These are phyloP conservation scores for Besnoitia besnoiti DNA, from an alignment of 169 alveolate species.

Conservation along the genomic window DNA sequence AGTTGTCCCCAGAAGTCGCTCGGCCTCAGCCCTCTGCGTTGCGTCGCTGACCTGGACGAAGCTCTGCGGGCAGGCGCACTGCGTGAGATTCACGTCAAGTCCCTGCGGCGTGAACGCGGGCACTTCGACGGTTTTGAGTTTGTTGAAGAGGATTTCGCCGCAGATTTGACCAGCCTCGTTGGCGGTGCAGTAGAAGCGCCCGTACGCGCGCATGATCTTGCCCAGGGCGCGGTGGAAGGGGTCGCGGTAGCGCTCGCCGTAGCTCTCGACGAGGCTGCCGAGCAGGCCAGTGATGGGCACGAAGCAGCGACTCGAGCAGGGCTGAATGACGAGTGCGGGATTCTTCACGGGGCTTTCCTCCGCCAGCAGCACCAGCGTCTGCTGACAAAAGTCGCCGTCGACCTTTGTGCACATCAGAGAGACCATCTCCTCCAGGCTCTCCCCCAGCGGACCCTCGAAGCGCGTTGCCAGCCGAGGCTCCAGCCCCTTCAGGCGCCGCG, in stretches of 20 bases:
- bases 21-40: too few relatives aligned
- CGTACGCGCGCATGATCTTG: constrained; percentile 73
- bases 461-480: background rate
- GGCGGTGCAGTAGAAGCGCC: constrained; percentile 73
- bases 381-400: constrained; percentile 75
- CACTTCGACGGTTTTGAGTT: constrained; percentile 21
- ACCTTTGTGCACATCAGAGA: constrained; percentile 73
- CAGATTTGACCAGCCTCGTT: constrained; percentile 73
- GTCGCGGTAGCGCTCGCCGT: constrained; percentile 71
- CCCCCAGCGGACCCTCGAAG: constrained; percentile 73
- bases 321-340: constrained; percentile 72
- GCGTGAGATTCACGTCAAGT: constrained; percentile 51
- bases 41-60: constrained; percentile 56
- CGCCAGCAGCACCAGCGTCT: constrained; percentile 73
- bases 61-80: constrained; percentile 63
- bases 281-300: constrained; percentile 73
- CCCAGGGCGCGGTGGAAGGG: constrained; percentile 75
- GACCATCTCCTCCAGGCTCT: constrained; percentile 71
- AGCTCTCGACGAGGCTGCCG: constrained; percentile 73
- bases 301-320: constrained; percentile 77
- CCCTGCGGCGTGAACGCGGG: constrained; percentile 51
- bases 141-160: constrained; percentile 73
- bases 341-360: constrained; percentile 74
- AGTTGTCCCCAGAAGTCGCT: too few relatives aligned
- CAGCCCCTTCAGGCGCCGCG: constrained; percentile 5